Base-by-base conservation (phyloP, 2,329 filamentous ascomycete species). In the Monilinia aucupariae region DNA sequence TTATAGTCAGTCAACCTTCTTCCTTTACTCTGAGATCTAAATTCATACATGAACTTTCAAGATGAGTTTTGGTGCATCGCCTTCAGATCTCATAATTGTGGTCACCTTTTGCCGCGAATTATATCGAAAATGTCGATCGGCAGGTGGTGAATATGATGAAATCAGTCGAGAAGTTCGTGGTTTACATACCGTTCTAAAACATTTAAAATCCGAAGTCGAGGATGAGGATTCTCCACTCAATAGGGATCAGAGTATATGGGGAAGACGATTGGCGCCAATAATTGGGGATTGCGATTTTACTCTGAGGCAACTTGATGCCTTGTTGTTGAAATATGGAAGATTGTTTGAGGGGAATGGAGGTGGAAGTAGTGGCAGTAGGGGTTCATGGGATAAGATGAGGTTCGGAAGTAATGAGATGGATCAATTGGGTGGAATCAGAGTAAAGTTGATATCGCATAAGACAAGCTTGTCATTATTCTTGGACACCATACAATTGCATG, bases 191-290 rank as follows among this genome's bases (percentile, higher is more conserved):
- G 80, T 81, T 15, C 76, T 87, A 8, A 81, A 82, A 61, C 81
- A 86, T 68, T 76, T 87, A 32, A 82, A 81, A 61, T 76, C 79
- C 66, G 85, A 87, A 74, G 79, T 80, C 47, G 78, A 82, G 66
- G 83, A 85, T 68, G 76, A 78, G 1, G 81, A 82, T 67, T 86
- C 84, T 12, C 75, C 81, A 13, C 76, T 87, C 20, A 82, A 82
- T 74, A 71, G 75, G 49, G 70, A 72, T 32, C 75, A 74, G 27
- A 73, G 76, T 41, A 73, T 80, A 54, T 84, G 82, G 68, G 71
- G 75, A 10, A 76, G 79, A 43, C 79, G 83, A 69, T 76, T 87
- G 17, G 75, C 72, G 0, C 78, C 79, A 1, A 78, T 85, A 34
- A 73, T 86, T 59, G 77, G 82, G 67, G 81, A 85, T 69, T 82